Evolutionary conservation across 1,284 basidiomycete species (phyloP), one percentile per base, ranked within the genome.

Genomic region (Moesziomyces antarcticus): DNA sequence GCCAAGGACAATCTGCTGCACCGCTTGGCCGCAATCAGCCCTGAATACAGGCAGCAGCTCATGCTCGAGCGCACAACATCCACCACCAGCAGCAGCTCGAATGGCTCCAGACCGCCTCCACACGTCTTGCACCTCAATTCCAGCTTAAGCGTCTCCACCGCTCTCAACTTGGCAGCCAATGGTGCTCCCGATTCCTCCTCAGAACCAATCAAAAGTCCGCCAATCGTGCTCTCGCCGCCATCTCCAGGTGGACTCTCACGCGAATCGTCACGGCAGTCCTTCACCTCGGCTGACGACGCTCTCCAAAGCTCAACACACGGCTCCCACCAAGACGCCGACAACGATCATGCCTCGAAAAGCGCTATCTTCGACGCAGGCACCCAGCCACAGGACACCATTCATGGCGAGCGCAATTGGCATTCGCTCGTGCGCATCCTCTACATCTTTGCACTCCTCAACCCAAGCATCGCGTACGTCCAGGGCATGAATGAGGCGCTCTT

Each of bases 401-500:
- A 61, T 8, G 40, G 50, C 5, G 73, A 80, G 35, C 68, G 69
- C 25, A 71, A 74, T 18, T 83, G 81, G 80, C 79, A 84, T 53
- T 74, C 80, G 11, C 57, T 84, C 13, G 50, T 84, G 2, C 78
- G 82, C 25, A 79, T 84, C 8, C 73, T 84, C 27, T 84, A 76
- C 51, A 43, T 83, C 22, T 81, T 81, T 49, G 79, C 82, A 18
- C 57, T 81, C 4, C 75, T 84, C 42, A 82, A 84, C 27, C 82
- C 82, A 6, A 76, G 75, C 53, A 69, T 77, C 1, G 81, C 80
- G 22, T 82, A 82, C 45, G 73, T 83, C 4, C 82, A 83, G 43
- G 80, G 81, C n/a, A 77, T 83, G 80, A 71, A 79, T 49, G 79
- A 84, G 51, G 73, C 81, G 1, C 73, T 79, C n/a, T 77, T 77